A percentile compares a stretch with the other conserved stretches of the same genome.
phyloP scores from a whole-genome alignment of 176 grass and related monocot species.

The Ananas comosus region DNA sequence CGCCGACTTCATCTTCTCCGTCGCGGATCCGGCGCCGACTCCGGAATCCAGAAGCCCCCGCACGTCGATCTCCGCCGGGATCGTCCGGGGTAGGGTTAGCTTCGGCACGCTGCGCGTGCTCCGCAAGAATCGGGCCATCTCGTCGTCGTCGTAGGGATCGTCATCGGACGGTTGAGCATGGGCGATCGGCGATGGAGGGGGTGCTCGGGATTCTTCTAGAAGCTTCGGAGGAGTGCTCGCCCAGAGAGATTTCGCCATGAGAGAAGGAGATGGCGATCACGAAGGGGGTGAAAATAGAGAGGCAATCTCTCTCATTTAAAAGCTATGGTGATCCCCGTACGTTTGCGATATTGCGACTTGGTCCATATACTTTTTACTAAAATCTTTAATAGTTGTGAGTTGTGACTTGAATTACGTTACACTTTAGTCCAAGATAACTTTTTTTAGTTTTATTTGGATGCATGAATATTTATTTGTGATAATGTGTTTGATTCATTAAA shows the following conservation, averaged over 20 bases:
- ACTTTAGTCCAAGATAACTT: too few relatives aligned
- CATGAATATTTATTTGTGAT: too few relatives aligned
- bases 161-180: constrained; percentile 16
- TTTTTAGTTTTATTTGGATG: too few relatives aligned
- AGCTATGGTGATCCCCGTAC: too few relatives aligned
- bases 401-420: too few relatives aligned
- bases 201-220: constrained; percentile 49
- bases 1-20: constrained; percentile 33
- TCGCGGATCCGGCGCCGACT: not conserved
- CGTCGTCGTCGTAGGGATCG: constrained; percentile 20
- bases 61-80: constrained; percentile 47
- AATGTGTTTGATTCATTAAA: too few relatives aligned
- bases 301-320: not conserved
- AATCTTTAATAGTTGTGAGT: too few relatives aligned
- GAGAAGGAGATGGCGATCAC: not conserved
- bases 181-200: constrained; percentile 61
- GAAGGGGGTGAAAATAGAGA: constrained; percentile 10
- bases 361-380: too few relatives aligned
- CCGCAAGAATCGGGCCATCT: constrained; percentile 41
- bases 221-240: constrained; percentile 22
- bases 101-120: constrained; percentile 34
- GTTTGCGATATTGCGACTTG: too few relatives aligned
- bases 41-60: constrained; percentile 13
- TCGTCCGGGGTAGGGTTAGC: constrained; percentile 45
- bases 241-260: constrained; percentile 2